Percentiles rank a stretch among this genome's conserved stretches.
phyloP scores from a whole-genome alignment of 371 early-diverging fungal species.

The Batkoa obscura region DNA sequence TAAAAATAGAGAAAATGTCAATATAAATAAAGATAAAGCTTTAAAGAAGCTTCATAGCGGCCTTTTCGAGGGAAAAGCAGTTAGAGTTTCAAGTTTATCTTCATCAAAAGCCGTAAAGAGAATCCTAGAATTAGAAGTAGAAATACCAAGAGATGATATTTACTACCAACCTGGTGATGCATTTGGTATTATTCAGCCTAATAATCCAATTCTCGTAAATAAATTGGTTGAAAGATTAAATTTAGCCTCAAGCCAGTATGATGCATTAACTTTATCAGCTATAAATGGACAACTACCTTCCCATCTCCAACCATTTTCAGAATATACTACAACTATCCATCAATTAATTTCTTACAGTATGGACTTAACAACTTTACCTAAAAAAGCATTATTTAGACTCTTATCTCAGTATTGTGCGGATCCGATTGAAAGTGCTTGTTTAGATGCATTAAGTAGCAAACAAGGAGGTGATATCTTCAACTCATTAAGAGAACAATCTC shows the following conservation, averaged over 20 bases:
- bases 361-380: background rate
- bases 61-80: background rate
- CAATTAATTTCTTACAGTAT: background rate
- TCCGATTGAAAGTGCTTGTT: background rate
- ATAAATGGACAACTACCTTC: background rate
- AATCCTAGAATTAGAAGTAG: background rate
- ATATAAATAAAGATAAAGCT: no score
- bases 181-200: conserved; percentile 65
- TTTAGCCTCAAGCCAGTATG: conserved; percentile 13
- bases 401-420: background rate
- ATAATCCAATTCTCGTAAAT: conserved; percentile 33
- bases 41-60: background rate
- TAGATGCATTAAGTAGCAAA: background rate
- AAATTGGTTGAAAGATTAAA: conserved; percentile 25
- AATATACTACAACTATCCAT: background rate
- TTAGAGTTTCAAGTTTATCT: background rate
- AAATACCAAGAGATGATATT: background rate
- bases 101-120: background rate
- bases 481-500: conserved; percentile 34
- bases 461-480: conserved; percentile 43
- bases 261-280: conserved; percentile 1
- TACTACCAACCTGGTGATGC: conserved; percentile 65
- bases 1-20: background rate
- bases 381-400: background rate
- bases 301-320: background rate